Evolutionary conservation across 148 eudicot species (phyloP), one percentile per base, ranked within the genome.

Genomic region (Cornus controversa): DNA sequence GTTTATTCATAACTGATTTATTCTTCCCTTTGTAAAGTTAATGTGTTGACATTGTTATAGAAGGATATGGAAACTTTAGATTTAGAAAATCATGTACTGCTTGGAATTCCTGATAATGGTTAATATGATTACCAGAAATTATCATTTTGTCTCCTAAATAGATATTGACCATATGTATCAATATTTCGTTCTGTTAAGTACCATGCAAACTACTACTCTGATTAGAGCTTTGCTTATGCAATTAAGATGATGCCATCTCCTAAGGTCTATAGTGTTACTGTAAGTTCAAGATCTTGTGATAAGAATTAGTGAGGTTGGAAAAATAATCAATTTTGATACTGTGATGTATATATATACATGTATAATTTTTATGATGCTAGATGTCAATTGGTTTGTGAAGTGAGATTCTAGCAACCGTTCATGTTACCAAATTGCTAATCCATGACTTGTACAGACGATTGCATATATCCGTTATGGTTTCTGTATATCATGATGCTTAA

Each of bases 401-500:
- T 50, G 20, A 16, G 57, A 15, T 50, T 50, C 57, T 50, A 50
- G 57, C 57, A 50, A 50, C 57, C 57, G 4, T 50, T 20, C 57
- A 50, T 50, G 16, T 5, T 50, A 50, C 57, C 18, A 50, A 57
- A 7, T 64, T 77, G 5, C 34, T 31, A 26, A 70, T 70, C 26
- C 40, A 5, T 24, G 24, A 27, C 20, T 63, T 58, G 42, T 3
- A 16, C 24, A 26, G 57, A 24, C 15, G 77, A 70, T 71, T 80
- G 81, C 71, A 67, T 78, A 24, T 23, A 28, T 72, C 26, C 74
- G 65, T 78, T n/a, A 83, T 37, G 74, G 74, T 72, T 77, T 67
- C 68, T 63, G 11, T 75, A 42, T 74, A 11, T 34, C 69, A 63
- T 45, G 77, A 25, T 75, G 74, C 69, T 65, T 45, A 77, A 77